Base-by-base conservation (phyloP, 768 basidiomycete genomes). In the Strobilomyces echinocephalus region DNA sequence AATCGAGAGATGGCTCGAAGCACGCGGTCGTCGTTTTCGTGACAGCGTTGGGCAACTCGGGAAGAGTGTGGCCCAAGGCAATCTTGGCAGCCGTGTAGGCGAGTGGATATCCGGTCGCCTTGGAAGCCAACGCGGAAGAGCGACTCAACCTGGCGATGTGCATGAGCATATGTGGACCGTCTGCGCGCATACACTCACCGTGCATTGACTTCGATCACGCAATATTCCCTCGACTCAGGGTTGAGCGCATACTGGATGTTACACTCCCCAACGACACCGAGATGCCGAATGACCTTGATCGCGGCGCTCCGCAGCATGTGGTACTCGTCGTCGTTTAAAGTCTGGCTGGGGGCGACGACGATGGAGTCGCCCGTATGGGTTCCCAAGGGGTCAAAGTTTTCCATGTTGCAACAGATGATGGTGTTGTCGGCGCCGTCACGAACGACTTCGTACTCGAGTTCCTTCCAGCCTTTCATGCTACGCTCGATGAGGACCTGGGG, bases 81-180 rank as follows among this genome's bases (percentile, higher is more conserved):
- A 99, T 93, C 74, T 99, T 99, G 40, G 97, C 97, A 40, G 97
- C 97, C 14, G 97, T 99, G 76, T 98, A 99, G 4, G 97, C 97
- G 46, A 99, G 84, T 45, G 97, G 97, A 71, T 99, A 99, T 26
- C 97, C 97, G 26, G 97, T 99, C 18, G 97, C 97, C 71, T 99
- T 99, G 9, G 97, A 98, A 16, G 97, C 97, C 33, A 99, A 80
- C 33, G 97, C 97, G 71, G 90, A 88, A 39, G 91, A 94, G 53
- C 92, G 89, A 78, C 85, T 88, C 69, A 88, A 61, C 50, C 84
- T 85, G 57, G 10, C 47, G 36, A 21, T 20, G 44, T 26, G 14
- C 0, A 43, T 66, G 16, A 65, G 46, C 4, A 42, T 11, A 6
- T 24, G 15, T 24, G 26, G 1, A 41, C 14, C 15, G 16, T 20